Conservation (phyloP, 2,329 filamentous ascomycete genomes). For the Paracoccidioides lutzii region DNA sequence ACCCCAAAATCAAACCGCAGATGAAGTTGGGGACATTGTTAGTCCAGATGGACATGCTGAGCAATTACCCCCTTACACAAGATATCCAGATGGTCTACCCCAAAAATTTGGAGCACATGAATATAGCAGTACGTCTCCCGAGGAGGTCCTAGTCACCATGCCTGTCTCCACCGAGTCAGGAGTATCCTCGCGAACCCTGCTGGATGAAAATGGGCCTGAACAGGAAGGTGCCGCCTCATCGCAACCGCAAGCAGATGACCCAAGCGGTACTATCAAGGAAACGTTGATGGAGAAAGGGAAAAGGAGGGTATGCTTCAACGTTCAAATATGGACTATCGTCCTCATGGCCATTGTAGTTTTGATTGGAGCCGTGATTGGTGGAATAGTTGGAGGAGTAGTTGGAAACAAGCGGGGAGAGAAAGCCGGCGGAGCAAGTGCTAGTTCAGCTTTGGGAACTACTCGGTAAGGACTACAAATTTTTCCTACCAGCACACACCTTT, state of each 20-base stretch:
- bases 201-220: conserved; percentile 10
- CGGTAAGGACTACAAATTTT: conserved; percentile 5
- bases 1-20: conserved; percentile 52
- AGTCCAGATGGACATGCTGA: conserved; percentile 82
- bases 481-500: not conserved
- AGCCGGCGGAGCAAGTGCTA: conserved; percentile 3
- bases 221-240: conserved; percentile 5
- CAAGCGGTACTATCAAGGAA: conserved; percentile 29
- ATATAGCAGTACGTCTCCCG: conserved; percentile 25
- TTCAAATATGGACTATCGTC: conserved; percentile 40
- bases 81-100: conserved; percentile 67
- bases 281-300: conserved; percentile 34
- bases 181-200: conserved; percentile 20
- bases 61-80: conserved; percentile 79
- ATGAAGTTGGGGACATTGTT: conserved; percentile 76
- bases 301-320: conserved; percentile 35
- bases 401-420: conserved; percentile 29
- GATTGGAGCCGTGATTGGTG: conserved; percentile 39
- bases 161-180: conserved; percentile 19
- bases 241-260: conserved; percentile 11
- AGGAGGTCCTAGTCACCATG: conserved; percentile 21
- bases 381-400: conserved; percentile 41
- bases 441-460: conserved; percentile 5
- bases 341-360: conserved; percentile 35
- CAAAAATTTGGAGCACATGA: conserved; percentile 38